A percentile compares a stretch with the other conserved stretches of the same genome.
These are phyloP conservation scores for Hyphopichia fennica DNA, from an alignment of 1,139 yeast species.

Conservation along the genomic window DNA sequence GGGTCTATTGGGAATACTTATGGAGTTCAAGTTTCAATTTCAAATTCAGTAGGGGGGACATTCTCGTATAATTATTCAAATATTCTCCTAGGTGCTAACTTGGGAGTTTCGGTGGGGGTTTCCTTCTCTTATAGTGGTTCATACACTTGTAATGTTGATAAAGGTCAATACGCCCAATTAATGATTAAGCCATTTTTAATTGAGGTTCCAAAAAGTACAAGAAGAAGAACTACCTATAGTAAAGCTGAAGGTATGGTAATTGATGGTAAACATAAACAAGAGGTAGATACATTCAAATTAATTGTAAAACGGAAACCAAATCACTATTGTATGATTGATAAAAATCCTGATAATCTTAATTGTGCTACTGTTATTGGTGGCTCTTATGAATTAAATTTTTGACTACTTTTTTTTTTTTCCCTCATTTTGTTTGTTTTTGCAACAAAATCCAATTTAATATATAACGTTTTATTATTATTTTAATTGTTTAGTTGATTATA, in stretches of 20 bases:
- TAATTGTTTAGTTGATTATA: background rate
- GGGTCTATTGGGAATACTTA: conserved; percentile 1
- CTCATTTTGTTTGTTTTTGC: background rate
- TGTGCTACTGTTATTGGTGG: conserved; percentile 6
- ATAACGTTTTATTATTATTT: no score
- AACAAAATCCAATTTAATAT: no score
- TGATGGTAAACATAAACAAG: conserved; percentile 6
- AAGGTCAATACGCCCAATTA: conserved; percentile 18
- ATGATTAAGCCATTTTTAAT: conserved; percentile 12
- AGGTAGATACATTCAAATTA: conserved; percentile 7
- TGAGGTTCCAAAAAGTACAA: conserved; percentile 11
- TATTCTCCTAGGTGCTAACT: conserved; percentile 7
- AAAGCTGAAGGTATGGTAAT: conserved; percentile 8
- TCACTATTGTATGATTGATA: conserved; percentile 10
- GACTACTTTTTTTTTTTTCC: background rate
- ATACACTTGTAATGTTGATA: conserved; percentile 14
- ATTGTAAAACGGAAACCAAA: conserved; percentile 10
- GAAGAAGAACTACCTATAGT: conserved; percentile 11
- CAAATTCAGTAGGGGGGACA: conserved; percentile 1
- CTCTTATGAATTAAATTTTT: background rate
- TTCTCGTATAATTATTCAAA: conserved; percentile 3
- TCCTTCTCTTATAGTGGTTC: conserved; percentile 10
- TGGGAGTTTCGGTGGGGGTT: conserved; percentile 10
- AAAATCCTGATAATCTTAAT: conserved; percentile 6
- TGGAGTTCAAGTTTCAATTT: conserved; percentile 3